Evolutionary conservation across 495 filamentous ascomycete species (phyloP), one percentile per base, ranked within the genome.

Genomic region (Penicillium paxilli): DNA sequence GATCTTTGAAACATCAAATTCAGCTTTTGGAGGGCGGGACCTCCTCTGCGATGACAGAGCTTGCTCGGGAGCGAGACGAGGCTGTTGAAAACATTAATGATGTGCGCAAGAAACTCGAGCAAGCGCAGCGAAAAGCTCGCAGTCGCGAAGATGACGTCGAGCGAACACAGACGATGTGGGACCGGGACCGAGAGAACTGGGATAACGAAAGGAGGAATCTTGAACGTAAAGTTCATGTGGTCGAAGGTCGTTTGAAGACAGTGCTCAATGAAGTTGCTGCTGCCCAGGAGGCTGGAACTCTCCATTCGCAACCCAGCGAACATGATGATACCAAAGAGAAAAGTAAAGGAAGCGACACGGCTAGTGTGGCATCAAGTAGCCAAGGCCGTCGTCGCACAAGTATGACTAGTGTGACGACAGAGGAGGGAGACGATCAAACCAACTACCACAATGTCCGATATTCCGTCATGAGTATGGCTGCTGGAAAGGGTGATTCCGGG

Each of bases 21-120:
- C 82, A 91, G 54, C 77, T 93, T 38, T 72, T 96, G 16, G 94
- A 99, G 72, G 88, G 89, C 44, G 93, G 92, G 3, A 90, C 89
- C 5, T 85, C 90, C 8, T 89, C 88, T 5, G 92, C 92, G 12
- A 76, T 98, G 14, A 84, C 85, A 45, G 88, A 92, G 51, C 75
- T 98, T 22, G 86, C 88, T 12, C 85, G 83, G 47, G 95, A 99
- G 70, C 82, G 93, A 20, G 93, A 99, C 58, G 85, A 90, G 54
- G 89, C 90, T 4, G 80, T 92, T 10, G 87, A 90, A 24, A 79
- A 79, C n/a, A 80, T 81, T 40, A 72, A 76, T 5, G 93, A 98
- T 59, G 77, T 88, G 24, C 90, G 83, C 63, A 85, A 82, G 60
- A 90, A 90, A 49, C 77, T 98, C 11, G 94, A 99, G 19, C 71